Base-by-base conservation (phyloP, 2,329 filamentous ascomycete genomes). In the Fusarium chuoi region DNA sequence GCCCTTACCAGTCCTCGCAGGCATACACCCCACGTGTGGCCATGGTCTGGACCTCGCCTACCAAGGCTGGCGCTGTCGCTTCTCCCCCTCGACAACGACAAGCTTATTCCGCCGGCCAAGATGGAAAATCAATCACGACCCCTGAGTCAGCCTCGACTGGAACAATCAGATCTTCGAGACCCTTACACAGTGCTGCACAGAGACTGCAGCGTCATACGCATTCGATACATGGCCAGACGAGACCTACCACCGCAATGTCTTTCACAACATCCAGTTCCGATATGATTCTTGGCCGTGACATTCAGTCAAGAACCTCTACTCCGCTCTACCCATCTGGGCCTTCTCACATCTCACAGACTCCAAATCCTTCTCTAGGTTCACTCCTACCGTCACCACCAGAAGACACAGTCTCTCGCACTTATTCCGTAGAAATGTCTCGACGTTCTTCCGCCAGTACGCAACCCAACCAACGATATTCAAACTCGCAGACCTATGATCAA, bases 41-140 rank as follows among this genome's bases (percentile, higher is more conserved):
- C 79, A 78, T 84, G 79, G 81, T 83, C 77, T 84, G 83, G 83
- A 77, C 81, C 68, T 75, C 68, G 56, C 56, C 68, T 60, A 42
- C 59, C 54, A 57, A 60, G 64, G 42, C 46, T 57, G 55, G 51
- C 44, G 42, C 64, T 39, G 42, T 68, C 39, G 17, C 22, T 33
- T 38, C 39, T 26, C 46, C 51, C 55, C 24, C 28, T 41, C 49
- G 44, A 44, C 59, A 54, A 55, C 49, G 48, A 64, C 46, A 72
- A 60, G 58, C 38, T 52, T 52, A 39, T 62, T 49, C 58, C 51
- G 41, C 54, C 51, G 49, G 44, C 33, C 52, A 24, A 64, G 35
- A 65, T 36, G 55, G 61, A 55, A 46, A 62, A 49, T 71, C 75
- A 71, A 59, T 55, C 48, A 6, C 59, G n/a, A 60, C 41, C n/a